Percentiles rank a stretch among this genome's conserved stretches.
Evolutionary conservation across 169 alveolate genomes (phyloP).

Genomic region (Eimeria praecox): DNA sequence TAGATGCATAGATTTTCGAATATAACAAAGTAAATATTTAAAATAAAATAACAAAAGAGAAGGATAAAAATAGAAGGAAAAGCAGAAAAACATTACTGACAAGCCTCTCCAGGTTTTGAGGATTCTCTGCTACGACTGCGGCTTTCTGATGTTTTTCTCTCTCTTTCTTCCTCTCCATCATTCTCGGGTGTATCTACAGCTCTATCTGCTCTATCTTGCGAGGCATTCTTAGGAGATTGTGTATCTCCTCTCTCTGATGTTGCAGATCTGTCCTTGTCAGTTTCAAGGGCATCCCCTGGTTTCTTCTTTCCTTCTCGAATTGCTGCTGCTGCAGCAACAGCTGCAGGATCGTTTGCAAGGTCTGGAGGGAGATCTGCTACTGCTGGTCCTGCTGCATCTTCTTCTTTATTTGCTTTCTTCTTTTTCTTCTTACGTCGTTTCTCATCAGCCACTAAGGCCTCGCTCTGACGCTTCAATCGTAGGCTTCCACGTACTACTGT

Average conservation of each 20-base stretch:
- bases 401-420: background rate
- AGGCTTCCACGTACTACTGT: slow-evolving; percentile 54
- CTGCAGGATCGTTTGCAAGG: background rate
- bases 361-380: slow-evolving; percentile 64
- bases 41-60: no score
- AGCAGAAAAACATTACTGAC: background rate
- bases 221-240: background rate
- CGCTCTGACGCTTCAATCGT: slow-evolving; percentile 59
- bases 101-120: background rate
- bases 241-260: background rate
- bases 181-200: background rate
- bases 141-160: background rate
- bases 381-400: background rate
- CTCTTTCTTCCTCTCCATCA: background rate
- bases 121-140: slow-evolving; percentile 21
- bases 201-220: background rate
- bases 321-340: slow-evolving; percentile 56
- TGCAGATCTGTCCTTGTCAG: background rate
- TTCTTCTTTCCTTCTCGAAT: background rate
- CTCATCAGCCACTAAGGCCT: slow-evolving; percentile 26
- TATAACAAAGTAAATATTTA: background rate
- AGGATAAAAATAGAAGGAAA: no score
- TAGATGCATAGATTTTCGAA: no score
- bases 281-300: background rate
- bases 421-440: slow-evolving; percentile 8